Conservation (phyloP, 2,329 filamentous ascomycete species). For the Penicillium occitanis region DNA sequence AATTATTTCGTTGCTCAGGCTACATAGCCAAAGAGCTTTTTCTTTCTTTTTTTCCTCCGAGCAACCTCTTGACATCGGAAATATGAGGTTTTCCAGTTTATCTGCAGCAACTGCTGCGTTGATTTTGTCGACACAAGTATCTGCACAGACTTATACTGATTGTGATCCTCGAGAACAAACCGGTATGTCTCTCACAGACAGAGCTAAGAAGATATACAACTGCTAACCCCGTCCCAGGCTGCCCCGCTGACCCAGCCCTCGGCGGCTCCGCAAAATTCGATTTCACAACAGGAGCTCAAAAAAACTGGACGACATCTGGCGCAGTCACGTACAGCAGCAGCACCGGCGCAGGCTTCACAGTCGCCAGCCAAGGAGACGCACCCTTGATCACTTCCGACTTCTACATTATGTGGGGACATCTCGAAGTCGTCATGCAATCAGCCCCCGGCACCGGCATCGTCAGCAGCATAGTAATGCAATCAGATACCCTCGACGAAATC, state of each 20-base stretch:
- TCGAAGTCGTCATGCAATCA: conserved; percentile 80
- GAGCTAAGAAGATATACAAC: not conserved
- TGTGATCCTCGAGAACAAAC: conserved; percentile 45
- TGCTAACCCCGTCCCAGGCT: conserved; percentile 45
- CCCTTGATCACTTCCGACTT: conserved; percentile 86
- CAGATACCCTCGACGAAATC: conserved; percentile 90
- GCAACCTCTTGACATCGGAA: conserved; percentile 18
- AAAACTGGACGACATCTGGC: conserved; percentile 70
- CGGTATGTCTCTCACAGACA: conserved; percentile 7
- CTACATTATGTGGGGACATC: conserved; percentile 98
- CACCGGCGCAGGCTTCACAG: conserved; percentile 78
- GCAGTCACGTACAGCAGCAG: conserved; percentile 68
- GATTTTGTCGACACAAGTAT: conserved; percentile 29
- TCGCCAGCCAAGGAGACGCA: conserved; percentile 74
- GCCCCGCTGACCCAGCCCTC: conserved; percentile 74
- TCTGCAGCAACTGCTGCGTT: conserved; percentile 32
- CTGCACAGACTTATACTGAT: conserved; percentile 46
- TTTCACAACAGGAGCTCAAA: conserved; percentile 74
- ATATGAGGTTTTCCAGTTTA: conserved; percentile 34
- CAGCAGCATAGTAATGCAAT: conserved; percentile 86
- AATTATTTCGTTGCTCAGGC: not conserved
- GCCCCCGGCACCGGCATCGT: conserved; percentile 90
- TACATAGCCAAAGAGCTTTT: conserved; percentile 8
- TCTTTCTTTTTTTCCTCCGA: not conserved
- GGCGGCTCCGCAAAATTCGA: conserved; percentile 81